Conservation (phyloP, 2,329 filamentous ascomycete genomes). For the Macroventuria anomochaeta region DNA sequence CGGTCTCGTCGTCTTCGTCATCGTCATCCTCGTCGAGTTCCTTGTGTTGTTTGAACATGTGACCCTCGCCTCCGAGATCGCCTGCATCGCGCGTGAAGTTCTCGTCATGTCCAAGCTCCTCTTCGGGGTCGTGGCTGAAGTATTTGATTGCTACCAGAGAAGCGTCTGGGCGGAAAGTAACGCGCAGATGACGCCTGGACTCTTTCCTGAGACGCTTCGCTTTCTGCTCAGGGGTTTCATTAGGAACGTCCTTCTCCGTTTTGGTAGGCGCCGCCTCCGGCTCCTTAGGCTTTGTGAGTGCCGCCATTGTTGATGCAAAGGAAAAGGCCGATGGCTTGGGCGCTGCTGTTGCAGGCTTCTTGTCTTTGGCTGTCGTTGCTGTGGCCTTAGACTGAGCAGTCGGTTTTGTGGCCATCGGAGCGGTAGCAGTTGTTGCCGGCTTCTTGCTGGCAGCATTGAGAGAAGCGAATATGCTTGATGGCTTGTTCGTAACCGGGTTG, state of each 20-base stretch:
- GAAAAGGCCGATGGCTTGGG: constrained; percentile 46
- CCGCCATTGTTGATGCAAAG: constrained; percentile 51
- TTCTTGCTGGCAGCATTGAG: constrained; percentile 57
- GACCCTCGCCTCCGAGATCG: constrained; percentile 71
- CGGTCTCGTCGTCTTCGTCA: constrained; percentile 61
- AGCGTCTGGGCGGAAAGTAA: constrained; percentile 72
- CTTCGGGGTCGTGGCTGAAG: constrained; percentile 74
- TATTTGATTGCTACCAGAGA: constrained; percentile 70
- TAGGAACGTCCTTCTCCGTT: constrained; percentile 59
- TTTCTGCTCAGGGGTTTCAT: constrained; percentile 72
- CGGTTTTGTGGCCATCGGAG: constrained; percentile 31
- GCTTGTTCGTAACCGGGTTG: constrained; percentile 51
- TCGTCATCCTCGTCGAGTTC: constrained; percentile 70
- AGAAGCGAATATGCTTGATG: constrained; percentile 54
- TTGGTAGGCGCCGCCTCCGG: constrained; percentile 55
- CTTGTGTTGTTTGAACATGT: constrained; percentile 62
- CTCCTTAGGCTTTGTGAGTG: constrained; percentile 61
- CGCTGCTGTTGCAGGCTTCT: constrained; percentile 35
- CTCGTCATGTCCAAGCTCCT: constrained; percentile 70
- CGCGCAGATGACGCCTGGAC: constrained; percentile 70
- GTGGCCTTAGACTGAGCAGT: constrained; percentile 36
- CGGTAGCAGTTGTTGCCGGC: constrained; percentile 32
- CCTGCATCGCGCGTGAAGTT: constrained; percentile 75
- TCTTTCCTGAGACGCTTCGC: constrained; percentile 75
- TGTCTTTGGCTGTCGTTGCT: constrained; percentile 31